Conservation (phyloP, 768 basidiomycete species). For the Coprinellus aureogranulatus region DNA sequence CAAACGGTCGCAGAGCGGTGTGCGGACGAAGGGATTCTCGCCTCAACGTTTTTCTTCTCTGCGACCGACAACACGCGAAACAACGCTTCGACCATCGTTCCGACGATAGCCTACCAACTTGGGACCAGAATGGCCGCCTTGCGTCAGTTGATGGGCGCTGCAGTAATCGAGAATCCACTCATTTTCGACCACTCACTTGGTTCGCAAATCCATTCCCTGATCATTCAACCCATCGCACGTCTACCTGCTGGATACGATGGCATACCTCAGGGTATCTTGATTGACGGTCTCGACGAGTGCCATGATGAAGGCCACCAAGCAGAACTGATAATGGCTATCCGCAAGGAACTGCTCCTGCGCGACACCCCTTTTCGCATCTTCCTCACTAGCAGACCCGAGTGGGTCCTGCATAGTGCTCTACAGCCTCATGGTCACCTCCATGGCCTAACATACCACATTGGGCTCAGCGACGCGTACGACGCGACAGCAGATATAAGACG, state of each 20-base stretch:
- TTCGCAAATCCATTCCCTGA: conserved; percentile 6
- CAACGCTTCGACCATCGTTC: conserved; percentile 5
- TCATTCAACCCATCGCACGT: conserved; percentile 1
- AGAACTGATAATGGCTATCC: conserved; percentile 8
- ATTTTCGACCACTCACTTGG: background rate
- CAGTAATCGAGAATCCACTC: background rate
- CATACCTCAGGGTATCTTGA: background rate
- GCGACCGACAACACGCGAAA: conserved; percentile 1
- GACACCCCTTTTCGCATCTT: conserved; percentile 11
- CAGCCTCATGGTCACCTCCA: background rate
- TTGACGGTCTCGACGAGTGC: conserved; percentile 17
- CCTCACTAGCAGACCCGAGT: conserved; percentile 15
- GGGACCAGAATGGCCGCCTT: background rate
- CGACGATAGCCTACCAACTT: conserved; percentile 14
- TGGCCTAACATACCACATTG: background rate
- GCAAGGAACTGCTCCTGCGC: background rate
- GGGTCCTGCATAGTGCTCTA: conserved; percentile 6
- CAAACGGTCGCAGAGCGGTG: conserved; percentile 10
- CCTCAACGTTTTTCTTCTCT: conserved; percentile 11
- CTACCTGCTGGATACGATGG: background rate
- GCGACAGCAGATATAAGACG: conserved; percentile 3
- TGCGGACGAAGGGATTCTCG: conserved; percentile 1
- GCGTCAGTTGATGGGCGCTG: background rate
- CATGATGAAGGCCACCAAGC: conserved; percentile 5
- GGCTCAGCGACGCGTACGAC: conserved; percentile 3